These are phyloP conservation scores for Medicago truncatula DNA, from an alignment of 306 rosid genomes.

Conservation along the genomic window MtrunA17r5.0-ANR NC_053045.1:58855501-58856000, in stretches of 20 bases:
- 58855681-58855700: slow-evolving; percentile 61
- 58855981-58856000: slow-evolving; percentile 53
- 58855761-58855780: too few species aligned
- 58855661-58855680: slow-evolving; percentile 63
- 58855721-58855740: slow-evolving; percentile 50
- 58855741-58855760: too few species aligned
- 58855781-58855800: too few species aligned
- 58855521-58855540: not conserved
- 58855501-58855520: not conserved
- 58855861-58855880: slow-evolving; percentile 40
- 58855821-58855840: slow-evolving; percentile 41
- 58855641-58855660: slow-evolving; percentile 55
- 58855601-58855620: slow-evolving; percentile 48
- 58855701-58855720: slow-evolving; percentile 34
- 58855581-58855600: slow-evolving; percentile 33
- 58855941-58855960: slow-evolving; percentile 48
- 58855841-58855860: slow-evolving; percentile 22
- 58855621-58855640: slow-evolving; percentile 57
- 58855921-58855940: slow-evolving; percentile 56
- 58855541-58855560: slow-evolving; percentile 30
- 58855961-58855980: slow-evolving; percentile 58
- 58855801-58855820: slow-evolving; percentile 14
- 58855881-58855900: slow-evolving; percentile 44
- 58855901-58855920: slow-evolving; percentile 65
- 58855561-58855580: slow-evolving; percentile 62